Evolutionary conservation across 345 rosid species (phyloP), one percentile per base, ranked within the genome.

Genomic region (Brassica cretica): DNA sequence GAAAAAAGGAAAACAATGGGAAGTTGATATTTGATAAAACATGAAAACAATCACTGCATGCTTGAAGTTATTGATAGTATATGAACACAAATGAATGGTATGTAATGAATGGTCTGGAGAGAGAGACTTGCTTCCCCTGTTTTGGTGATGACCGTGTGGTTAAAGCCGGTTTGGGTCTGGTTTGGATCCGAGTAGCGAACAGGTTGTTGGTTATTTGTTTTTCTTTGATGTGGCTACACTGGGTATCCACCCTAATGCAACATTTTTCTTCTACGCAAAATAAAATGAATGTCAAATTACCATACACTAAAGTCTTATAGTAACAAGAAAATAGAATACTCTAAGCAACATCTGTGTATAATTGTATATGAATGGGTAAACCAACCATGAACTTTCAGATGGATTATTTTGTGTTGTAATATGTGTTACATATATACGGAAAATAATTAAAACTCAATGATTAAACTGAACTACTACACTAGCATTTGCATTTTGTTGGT

Each of bases 41-140:
- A 14, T 74, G 78, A 80, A 77, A 82, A 73, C 21, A 53, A 75
- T 77, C 21, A 53, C 79, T 77, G 56, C 83, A 78, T 71, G 37
- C 77, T 76, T 46, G 56, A 71, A 80, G 85, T 78, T 84, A 84
- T 59, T 78, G 81, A 74, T 79, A 69, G 70, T 63, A 71, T 69
- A 68, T 74, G 70, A 64, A 79, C 75, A 49, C 63, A 67, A 49
- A 53, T 53, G 59, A 53, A 53, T 53, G 59, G 59, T 53, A 53
- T 53, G 59, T 53, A 53, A 83, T 70, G 82, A 53, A 83, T 70
- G 82, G 74, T 73, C 67, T 68, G 77, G 70, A 73, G 74, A 78
- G 78, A 37, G 78, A 63, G 66, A 73, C 75, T 37, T 27, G 71
- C 51, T 61, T 51, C 39, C 77, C 71, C 51, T 3, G 18, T 30